Conservation (phyloP, 2,329 filamentous ascomycete species). For the Fusarium setosum region DNA sequence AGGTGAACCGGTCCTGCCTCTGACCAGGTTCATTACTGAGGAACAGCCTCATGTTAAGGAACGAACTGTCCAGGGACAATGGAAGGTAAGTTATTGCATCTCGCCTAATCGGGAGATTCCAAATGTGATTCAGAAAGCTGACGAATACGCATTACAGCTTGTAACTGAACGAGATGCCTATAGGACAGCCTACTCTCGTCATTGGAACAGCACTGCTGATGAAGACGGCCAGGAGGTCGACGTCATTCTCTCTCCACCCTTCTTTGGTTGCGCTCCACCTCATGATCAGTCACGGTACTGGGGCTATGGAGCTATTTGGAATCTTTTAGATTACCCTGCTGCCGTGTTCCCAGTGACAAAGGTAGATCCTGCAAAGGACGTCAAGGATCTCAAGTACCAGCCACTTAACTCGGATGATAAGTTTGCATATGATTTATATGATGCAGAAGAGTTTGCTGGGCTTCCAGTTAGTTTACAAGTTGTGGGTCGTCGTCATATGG, state of each 20-base stretch:
- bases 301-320: slow-evolving; percentile 74
- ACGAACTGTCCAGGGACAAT: slow-evolving; percentile 7
- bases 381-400: slow-evolving; percentile 7
- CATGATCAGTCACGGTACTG: slow-evolving; percentile 58
- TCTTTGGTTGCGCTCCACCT: slow-evolving; percentile 1
- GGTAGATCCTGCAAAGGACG: slow-evolving; percentile 19
- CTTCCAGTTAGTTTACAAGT: slow-evolving; percentile 12
- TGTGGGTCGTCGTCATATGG: slow-evolving; percentile 3
- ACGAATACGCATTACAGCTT: not conserved
- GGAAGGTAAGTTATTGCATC: not conserved
- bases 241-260: slow-evolving; percentile 9
- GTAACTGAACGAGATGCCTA: not conserved
- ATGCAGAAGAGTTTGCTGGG: not conserved
- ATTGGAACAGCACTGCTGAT: not conserved
- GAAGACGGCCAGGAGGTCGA: slow-evolving; percentile 3
- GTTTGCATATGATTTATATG: slow-evolving; percentile 5
- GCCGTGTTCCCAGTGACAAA: slow-evolving; percentile 65
- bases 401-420: slow-evolving; percentile 5
- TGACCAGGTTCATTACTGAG: slow-evolving; percentile 69
- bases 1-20: slow-evolving; percentile 67
- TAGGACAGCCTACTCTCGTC: not conserved
- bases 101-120: too few species aligned
- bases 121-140: too few species aligned
- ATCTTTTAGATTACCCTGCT: slow-evolving; percentile 72
- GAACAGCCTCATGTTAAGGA: slow-evolving; percentile 57